phyloP scores from a whole-genome alignment of 805 yeast genomes.

The Millerago galiae region DNA sequence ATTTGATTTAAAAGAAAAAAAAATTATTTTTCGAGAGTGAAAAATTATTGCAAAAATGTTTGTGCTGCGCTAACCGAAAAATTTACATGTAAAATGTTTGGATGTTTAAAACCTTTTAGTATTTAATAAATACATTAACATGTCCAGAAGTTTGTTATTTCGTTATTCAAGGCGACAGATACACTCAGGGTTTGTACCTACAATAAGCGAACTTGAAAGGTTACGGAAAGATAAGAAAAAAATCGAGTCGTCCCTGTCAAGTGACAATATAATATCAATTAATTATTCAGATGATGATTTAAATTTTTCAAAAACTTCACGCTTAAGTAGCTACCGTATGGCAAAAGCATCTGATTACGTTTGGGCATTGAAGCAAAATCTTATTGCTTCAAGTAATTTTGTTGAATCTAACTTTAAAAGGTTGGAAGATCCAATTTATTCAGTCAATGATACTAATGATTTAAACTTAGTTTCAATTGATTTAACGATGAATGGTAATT shows the following conservation, averaged over 20 bases:
- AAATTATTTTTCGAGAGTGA: background rate
- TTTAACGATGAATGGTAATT: background rate
- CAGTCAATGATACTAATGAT: slow-evolving; percentile 3
- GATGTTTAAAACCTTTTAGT: background rate
- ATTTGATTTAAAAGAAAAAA: background rate
- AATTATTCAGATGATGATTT: background rate
- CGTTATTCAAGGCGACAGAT: too few species aligned
- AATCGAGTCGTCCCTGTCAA: too few species aligned
- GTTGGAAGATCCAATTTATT: slow-evolving; percentile 1
- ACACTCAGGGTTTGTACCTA: too few species aligned
- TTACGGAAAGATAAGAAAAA: too few species aligned
- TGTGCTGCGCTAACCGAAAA: background rate
- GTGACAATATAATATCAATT: background rate
- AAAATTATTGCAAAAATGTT: background rate
- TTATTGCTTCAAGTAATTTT: background rate
- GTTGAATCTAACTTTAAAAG: background rate
- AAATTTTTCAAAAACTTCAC: background rate
- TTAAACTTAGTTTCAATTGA: slow-evolving; percentile 4
- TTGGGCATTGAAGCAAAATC: slow-evolving; percentile 6
- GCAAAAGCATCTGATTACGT: slow-evolving; percentile 8
- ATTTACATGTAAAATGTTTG: background rate
- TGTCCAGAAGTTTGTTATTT: too few species aligned
- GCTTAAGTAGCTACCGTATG: background rate
- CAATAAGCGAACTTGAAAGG: too few species aligned
- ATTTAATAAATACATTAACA: too few species aligned